These are phyloP conservation scores for Protostelium mycophagum DNA, from an alignment of 78 protist species.

Conservation along the genomic window DNA sequence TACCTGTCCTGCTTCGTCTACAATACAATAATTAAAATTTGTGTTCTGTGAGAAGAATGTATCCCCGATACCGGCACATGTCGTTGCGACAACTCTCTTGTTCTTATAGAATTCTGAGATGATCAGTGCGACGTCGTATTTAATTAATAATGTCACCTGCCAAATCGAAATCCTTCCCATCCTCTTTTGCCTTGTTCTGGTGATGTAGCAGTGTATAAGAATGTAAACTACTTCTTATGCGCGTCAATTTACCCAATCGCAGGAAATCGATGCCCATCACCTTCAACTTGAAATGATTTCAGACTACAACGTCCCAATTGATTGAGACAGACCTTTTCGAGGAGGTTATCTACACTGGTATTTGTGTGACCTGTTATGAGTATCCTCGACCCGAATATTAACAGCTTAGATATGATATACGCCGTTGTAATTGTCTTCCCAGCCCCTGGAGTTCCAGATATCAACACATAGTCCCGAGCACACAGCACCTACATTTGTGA, in stretches of 20 bases:
- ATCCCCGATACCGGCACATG: constrained; percentile 47
- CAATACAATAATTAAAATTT: constrained; percentile 70
- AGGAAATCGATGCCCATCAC: background rate
- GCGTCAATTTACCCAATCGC: background rate
- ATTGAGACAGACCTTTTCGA: constrained; percentile 37
- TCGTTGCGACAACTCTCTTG: constrained; percentile 50
- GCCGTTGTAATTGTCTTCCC: constrained; percentile 81
- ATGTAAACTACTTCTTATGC: background rate
- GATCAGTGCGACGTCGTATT: background rate
- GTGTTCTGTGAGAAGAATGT: background rate
- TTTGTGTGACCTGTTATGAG: constrained; percentile 75
- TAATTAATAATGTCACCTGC: background rate
- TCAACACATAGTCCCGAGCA: constrained; percentile 66
- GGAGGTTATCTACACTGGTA: constrained; percentile 69
- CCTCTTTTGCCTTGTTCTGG: background rate
- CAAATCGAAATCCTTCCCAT: background rate
- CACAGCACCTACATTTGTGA: constrained; percentile 4
- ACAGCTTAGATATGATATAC: constrained; percentile 3
- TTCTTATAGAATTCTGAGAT: constrained; percentile 6
- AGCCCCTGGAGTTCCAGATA: constrained; percentile 86
- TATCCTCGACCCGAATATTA: constrained; percentile 23
- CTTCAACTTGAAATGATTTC: background rate
- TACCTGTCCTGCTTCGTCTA: constrained; percentile 80
- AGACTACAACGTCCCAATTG: background rate
- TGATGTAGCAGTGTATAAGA: background rate